Evolutionary conservation across 1,139 yeast species (phyloP).

Genomic region (Yamadazyma triangularis): DNA sequence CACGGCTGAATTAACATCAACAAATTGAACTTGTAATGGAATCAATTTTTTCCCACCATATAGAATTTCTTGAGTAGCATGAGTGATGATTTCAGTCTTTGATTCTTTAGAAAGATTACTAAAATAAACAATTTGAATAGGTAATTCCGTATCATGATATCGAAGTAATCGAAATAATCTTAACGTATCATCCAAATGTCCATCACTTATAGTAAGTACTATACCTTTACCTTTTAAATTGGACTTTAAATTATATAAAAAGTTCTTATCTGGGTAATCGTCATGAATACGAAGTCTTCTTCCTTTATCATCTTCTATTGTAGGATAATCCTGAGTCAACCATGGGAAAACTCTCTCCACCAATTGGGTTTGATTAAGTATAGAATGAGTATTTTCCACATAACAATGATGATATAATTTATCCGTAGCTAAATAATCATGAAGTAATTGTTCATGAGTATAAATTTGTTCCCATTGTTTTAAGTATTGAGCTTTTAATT

Average conservation of each 20-base stretch:
- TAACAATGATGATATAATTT: slow-evolving; percentile 42
- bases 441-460: slow-evolving; percentile 28
- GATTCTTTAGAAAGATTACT: slow-evolving; percentile 20
- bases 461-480: slow-evolving; percentile 9
- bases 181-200: slow-evolving; percentile 23
- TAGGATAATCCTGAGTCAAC: slow-evolving; percentile 21
- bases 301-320: slow-evolving; percentile 16
- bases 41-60: slow-evolving; percentile 14
- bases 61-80: slow-evolving; percentile 13
- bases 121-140: slow-evolving; percentile 32
- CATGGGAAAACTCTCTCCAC: slow-evolving; percentile 18
- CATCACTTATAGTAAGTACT: slow-evolving; percentile 32
- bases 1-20: slow-evolving; percentile 35
- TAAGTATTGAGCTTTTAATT: slow-evolving; percentile 4
- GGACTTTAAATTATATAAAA: slow-evolving; percentile 16
- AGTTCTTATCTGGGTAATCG: slow-evolving; percentile 11
- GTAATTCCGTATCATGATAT: slow-evolving; percentile 25
- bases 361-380: slow-evolving; percentile 11
- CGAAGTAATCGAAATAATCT: slow-evolving; percentile 27
- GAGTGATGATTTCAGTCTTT: slow-evolving; percentile 19
- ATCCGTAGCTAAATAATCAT: slow-evolving; percentile 37
- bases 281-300: slow-evolving; percentile 4
- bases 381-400: slow-evolving; percentile 15
- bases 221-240: slow-evolving; percentile 31
- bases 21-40: slow-evolving; percentile 39